These are phyloP conservation scores for Fraxinus sp. DNA, from an alignment of 305 asterid genomes.

Conservation along the genomic window DNA sequence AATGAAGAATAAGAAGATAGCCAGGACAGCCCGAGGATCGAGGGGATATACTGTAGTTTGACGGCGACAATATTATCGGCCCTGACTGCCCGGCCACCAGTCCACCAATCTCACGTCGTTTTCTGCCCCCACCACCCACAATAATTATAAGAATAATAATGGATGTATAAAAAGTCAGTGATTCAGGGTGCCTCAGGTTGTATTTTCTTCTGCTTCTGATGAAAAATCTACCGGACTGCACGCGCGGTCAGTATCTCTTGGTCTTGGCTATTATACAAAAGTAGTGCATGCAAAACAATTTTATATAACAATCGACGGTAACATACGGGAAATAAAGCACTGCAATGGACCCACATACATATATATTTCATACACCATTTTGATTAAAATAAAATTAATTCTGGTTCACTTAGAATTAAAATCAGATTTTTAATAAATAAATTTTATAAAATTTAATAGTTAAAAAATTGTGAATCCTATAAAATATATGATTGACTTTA, in stretches of 20 bases:
- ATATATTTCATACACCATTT: neutral
- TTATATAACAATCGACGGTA: neutral
- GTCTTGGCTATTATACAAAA: neutral
- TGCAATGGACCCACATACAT: neutral
- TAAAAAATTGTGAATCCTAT: no score
- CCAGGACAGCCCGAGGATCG: constrained; percentile 30
- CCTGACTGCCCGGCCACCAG: constrained; percentile 27
- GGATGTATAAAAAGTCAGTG: constrained; percentile 24
- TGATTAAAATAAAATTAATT: no score
- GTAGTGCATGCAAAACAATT: neutral
- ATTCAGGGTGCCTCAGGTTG: neutral
- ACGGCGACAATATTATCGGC: constrained; percentile 22
- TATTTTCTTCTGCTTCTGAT: constrained; percentile 28
- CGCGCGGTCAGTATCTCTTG: constrained; percentile 60
- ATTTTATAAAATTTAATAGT: no score
- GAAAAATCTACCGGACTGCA: constrained; percentile 66
- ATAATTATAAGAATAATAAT: constrained; percentile 18
- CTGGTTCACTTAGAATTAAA: no score
- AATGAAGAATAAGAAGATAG: neutral
- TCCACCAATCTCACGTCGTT: constrained; percentile 35
- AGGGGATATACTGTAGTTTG: constrained; percentile 24
- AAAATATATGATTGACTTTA: no score
- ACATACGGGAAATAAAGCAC: neutral
- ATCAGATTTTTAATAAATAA: no score
- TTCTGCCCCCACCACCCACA: constrained; percentile 26